phyloP scores from a whole-genome alignment of 2,329 filamentous ascomycete genomes.

The Penicillium sp. region DNA sequence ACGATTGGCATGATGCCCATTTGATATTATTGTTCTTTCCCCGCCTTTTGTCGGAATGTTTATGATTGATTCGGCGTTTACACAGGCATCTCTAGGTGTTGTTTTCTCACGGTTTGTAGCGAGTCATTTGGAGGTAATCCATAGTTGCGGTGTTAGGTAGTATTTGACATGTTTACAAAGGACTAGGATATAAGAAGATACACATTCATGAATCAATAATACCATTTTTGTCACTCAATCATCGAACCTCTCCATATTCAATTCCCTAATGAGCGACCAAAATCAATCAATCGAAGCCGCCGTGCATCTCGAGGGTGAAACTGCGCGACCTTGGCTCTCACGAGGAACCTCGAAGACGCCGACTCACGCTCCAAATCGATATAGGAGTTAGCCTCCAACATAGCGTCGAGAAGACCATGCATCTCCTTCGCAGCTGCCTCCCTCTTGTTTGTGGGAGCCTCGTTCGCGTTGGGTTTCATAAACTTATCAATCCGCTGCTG shows the following conservation, averaged over 20 bases:
- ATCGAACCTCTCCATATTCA: slow-evolving; percentile 10
- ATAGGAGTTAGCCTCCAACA: slow-evolving; percentile 50
- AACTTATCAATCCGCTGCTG: slow-evolving; percentile 54
- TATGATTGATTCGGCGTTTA: slow-evolving; percentile 14
- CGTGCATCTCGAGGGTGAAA: slow-evolving; percentile 55
- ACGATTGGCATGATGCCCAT: slow-evolving; percentile 42
- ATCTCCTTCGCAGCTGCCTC: slow-evolving; percentile 50
- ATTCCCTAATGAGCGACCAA: slow-evolving; percentile 42
- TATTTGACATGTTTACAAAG: slow-evolving; percentile 5
- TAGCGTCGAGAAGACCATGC: slow-evolving; percentile 45
- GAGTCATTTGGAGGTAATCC: not conserved
- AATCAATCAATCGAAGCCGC: slow-evolving; percentile 53
- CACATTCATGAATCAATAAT: slow-evolving; percentile 16
- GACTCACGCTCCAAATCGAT: slow-evolving; percentile 50
- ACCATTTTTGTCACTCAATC: slow-evolving; percentile 5
- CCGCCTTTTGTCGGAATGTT: not conserved
- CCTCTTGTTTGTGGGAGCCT: slow-evolving; percentile 41
- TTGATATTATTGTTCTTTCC: slow-evolving; percentile 20
- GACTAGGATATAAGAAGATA: slow-evolving; percentile 15
- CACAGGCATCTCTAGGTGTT: slow-evolving; percentile 23
- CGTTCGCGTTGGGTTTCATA: slow-evolving; percentile 38
- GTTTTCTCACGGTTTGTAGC: not conserved
- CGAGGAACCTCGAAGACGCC: slow-evolving; percentile 53
- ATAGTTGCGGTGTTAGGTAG: not conserved
- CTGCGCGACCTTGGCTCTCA: slow-evolving; percentile 56